These are phyloP conservation scores for Phytophthora gonapodyides DNA, from an alignment of 352 stramenopile species.

Conservation along the genomic window DNA sequence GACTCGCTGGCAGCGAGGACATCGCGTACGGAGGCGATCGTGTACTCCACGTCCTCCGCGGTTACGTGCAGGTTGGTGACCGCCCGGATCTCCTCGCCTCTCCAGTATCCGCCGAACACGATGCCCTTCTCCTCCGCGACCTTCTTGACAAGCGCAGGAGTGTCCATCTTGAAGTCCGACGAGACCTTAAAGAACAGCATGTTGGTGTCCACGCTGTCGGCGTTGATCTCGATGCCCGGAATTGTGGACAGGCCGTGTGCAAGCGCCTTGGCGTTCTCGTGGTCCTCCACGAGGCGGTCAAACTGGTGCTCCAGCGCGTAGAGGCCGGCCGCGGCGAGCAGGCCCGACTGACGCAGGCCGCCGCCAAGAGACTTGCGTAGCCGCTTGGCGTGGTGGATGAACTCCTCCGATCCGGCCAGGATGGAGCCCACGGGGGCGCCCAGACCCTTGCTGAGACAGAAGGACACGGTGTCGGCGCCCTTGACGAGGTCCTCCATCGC, in stretches of 20 bases:
- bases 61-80: slow-evolving; percentile 82
- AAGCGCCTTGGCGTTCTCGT: slow-evolving; percentile 78
- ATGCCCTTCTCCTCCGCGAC: slow-evolving; percentile 71
- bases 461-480: slow-evolving; percentile 89
- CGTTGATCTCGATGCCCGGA: slow-evolving; percentile 67
- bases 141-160: slow-evolving; percentile 48
- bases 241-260: slow-evolving; percentile 68
- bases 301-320: slow-evolving; percentile 91
- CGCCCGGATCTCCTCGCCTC: slow-evolving; percentile 62
- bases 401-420: slow-evolving; percentile 87
- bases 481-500: slow-evolving; percentile 79
- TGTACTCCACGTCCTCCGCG: slow-evolving; percentile 66
- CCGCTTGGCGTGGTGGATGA: slow-evolving; percentile 90
- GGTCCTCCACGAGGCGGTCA: slow-evolving; percentile 79
- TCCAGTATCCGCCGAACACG: slow-evolving; percentile 71
- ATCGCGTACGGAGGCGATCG: slow-evolving; percentile 59
- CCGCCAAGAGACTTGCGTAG: slow-evolving; percentile 96
- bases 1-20: slow-evolving; percentile 46
- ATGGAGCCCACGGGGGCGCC: slow-evolving; percentile 93
- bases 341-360: slow-evolving; percentile 95
- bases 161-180: slow-evolving; percentile 58
- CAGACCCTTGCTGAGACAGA: slow-evolving; percentile 97
- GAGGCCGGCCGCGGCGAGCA: slow-evolving; percentile 92
- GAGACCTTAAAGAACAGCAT: slow-evolving; percentile 82
- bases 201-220: slow-evolving; percentile 80